phyloP scores from a whole-genome alignment of 1,139 yeast species.

The Arxiozyma telluris region DNA sequence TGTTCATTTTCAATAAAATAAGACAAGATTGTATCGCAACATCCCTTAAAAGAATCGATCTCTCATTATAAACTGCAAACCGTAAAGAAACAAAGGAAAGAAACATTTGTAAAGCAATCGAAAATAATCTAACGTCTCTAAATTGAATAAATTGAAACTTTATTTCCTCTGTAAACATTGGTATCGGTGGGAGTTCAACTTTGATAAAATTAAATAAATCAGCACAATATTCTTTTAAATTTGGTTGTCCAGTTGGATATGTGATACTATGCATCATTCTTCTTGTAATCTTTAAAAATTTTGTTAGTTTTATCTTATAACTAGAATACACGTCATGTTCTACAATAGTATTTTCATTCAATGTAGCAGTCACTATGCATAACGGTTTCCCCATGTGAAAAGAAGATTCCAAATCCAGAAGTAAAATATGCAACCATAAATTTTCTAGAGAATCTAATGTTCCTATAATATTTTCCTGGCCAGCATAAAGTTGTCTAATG shows the following conservation, averaged over 20 bases:
- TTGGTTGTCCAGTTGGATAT: conserved; percentile 9
- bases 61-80: conserved; percentile 7
- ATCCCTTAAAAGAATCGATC: conserved; percentile 5
- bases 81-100: conserved; percentile 5
- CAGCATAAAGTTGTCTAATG: conserved; percentile 20
- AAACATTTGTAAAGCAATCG: conserved; percentile 3
- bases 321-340: conserved; percentile 2
- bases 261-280: conserved; percentile 12
- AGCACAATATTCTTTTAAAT: conserved; percentile 9
- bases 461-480: conserved; percentile 17
- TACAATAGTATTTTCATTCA: neutral
- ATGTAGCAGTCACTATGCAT: neutral
- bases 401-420: conserved; percentile 24
- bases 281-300: conserved; percentile 14
- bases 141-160: conserved; percentile 8
- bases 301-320: conserved; percentile 10
- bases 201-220: conserved; percentile 13
- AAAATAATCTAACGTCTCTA: conserved; percentile 10
- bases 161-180: conserved; percentile 11
- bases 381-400: conserved; percentile 27
- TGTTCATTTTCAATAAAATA: conserved; percentile 6
- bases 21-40: conserved; percentile 7
- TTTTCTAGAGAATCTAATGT: conserved; percentile 16
- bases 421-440: conserved; percentile 26
- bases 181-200: conserved; percentile 15